phyloP scores from a whole-genome alignment of 176 grass and related monocot genomes.

The Triticum aestivum region DNA sequence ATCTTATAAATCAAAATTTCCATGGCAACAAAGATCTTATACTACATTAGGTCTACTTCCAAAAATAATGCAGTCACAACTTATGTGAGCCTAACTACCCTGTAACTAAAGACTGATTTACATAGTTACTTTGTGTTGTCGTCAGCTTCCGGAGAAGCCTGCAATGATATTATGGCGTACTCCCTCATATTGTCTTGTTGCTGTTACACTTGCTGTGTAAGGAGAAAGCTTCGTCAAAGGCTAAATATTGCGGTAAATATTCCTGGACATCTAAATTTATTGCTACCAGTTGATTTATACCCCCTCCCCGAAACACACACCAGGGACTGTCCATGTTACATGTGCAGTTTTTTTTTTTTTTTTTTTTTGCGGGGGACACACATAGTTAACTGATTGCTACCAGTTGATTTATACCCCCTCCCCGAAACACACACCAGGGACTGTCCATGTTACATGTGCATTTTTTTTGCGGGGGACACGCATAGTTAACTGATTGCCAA shows the following conservation, averaged over 20 bases:
- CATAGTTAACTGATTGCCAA: not conserved
- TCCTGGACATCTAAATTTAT: not conserved
- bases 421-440: not conserved
- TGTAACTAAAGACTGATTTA: not conserved
- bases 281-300: not conserved
- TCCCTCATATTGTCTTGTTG: conserved; percentile 92
- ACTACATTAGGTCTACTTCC: not conserved
- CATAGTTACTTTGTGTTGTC: conserved; percentile 18
- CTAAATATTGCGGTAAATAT: conserved; percentile 72
- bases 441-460: not conserved
- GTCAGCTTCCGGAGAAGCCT: conserved; percentile 80
- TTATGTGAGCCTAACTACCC: not conserved
- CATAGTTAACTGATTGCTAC: not conserved
- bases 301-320: too few species aligned
- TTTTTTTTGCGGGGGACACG: too few species aligned
- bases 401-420: not conserved
- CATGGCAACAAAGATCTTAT: not conserved
- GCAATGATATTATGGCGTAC: conserved; percentile 95
- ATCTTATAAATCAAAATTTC: conserved; percentile 12
- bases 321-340: not conserved
- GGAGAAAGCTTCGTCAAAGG: conserved; percentile 81
- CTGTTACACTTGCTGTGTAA: conserved; percentile 96
- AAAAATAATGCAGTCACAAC: not conserved
- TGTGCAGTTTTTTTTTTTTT: not conserved
- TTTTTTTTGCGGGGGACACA: too few species aligned